Conservation (phyloP, 2,329 filamentous ascomycete species). For the Cladosporium sp. region DNA sequence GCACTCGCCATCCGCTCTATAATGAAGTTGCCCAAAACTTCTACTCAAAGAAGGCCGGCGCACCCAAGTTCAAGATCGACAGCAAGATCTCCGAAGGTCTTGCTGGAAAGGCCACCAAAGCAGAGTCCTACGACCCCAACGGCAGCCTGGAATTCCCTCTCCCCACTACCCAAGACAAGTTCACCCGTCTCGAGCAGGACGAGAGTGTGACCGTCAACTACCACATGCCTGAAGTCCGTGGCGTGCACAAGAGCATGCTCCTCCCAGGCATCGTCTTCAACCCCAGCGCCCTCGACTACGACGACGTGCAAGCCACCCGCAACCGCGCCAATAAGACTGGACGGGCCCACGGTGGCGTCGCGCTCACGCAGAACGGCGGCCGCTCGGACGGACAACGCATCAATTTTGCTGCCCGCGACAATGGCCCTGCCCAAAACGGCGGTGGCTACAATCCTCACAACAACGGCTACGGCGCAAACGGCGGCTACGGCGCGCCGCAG, state of each 20-base stretch:
- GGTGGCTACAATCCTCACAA: constrained; percentile 29
- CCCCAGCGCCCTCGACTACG: constrained; percentile 68
- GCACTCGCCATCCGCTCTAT: constrained; percentile 81
- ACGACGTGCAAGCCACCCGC: constrained; percentile 73
- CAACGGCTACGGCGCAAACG: constrained; percentile 27
- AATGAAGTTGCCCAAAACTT: constrained; percentile 81
- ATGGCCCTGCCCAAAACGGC: constrained; percentile 27
- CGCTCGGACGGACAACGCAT: constrained; percentile 51
- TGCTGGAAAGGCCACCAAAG: constrained; percentile 76
- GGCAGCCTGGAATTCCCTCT: constrained; percentile 77
- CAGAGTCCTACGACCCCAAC: constrained; percentile 81
- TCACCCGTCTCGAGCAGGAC: constrained; percentile 71
- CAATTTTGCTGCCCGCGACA: constrained; percentile 51
- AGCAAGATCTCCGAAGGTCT: constrained; percentile 74
- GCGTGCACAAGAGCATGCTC: constrained; percentile 90
- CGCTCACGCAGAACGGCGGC: constrained; percentile 53
- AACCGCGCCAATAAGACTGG: constrained; percentile 65
- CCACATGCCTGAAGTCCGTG: constrained; percentile 70
- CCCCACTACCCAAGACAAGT: constrained; percentile 67
- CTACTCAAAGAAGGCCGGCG: constrained; percentile 82
- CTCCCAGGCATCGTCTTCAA: constrained; percentile 78
- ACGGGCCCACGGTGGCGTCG: constrained; percentile 69
- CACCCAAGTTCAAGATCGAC: constrained; percentile 67
- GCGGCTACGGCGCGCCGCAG: constrained; percentile 25
- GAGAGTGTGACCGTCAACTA: constrained; percentile 87